Percentiles rank a stretch among this genome's conserved stretches.
These are phyloP conservation scores for Podochytrium sp. DNA, from an alignment of 192 early-diverging fungal genomes.

Conservation along the genomic window DNA sequence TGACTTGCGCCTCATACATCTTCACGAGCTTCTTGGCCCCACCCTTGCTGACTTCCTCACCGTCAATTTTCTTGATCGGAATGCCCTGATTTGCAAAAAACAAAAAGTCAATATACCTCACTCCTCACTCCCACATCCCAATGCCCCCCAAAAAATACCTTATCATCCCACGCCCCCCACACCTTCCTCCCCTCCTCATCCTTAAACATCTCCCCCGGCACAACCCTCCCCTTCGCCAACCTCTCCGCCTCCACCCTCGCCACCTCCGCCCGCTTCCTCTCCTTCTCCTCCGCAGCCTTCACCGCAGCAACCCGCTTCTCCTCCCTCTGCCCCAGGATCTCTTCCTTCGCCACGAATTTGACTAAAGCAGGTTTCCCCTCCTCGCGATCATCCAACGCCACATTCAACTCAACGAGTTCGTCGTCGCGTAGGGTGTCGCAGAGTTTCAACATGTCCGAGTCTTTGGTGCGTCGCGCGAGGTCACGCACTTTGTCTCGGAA, in stretches of 20 bases:
- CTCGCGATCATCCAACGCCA: conserved; percentile 93
- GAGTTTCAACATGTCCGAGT: conserved; percentile 63
- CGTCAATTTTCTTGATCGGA: conserved; percentile 82
- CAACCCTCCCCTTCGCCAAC: conserved; percentile 76
- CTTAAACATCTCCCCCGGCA: conserved; percentile 85
- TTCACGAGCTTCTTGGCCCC: conserved; percentile 87
- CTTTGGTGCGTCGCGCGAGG: conserved; percentile 66
- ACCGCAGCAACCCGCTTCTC: conserved; percentile 63
- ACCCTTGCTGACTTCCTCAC: conserved; percentile 82
- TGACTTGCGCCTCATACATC: conserved; percentile 82
- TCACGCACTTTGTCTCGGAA: conserved; percentile 90
- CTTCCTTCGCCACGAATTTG: conserved; percentile 78
- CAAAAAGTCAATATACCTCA: not conserved
- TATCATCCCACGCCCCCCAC: conserved; percentile 80
- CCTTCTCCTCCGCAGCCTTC: conserved; percentile 65
- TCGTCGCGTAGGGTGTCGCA: conserved; percentile 90
- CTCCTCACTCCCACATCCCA: no score
- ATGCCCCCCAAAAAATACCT: no score
- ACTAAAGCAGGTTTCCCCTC: conserved; percentile 86
- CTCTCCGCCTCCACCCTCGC: conserved; percentile 68
- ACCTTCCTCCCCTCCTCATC: conserved; percentile 54
- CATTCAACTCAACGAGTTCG: conserved; percentile 85
- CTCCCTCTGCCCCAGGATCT: conserved; percentile 48
- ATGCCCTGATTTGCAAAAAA: no score
- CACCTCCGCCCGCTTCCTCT: conserved; percentile 63